phyloP scores from a whole-genome alignment of 2,329 filamentous ascomycete genomes.

The Microdochium bolleyi region DNA sequence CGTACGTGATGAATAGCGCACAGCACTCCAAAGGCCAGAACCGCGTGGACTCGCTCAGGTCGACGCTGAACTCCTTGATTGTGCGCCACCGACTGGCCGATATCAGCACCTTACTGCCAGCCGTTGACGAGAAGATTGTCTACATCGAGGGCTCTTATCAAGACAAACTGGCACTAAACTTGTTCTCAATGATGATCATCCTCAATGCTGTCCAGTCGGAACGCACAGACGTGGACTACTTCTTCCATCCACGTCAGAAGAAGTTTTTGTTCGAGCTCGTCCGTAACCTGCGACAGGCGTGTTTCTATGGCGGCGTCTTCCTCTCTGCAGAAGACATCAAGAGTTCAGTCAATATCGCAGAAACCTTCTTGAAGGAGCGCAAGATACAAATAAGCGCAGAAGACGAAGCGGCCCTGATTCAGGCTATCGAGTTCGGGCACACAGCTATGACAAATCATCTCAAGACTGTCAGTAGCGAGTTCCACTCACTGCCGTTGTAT shows the following conservation, averaged over 20 bases:
- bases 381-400: constrained; percentile 47
- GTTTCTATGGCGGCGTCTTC: constrained; percentile 78
- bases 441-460: constrained; percentile 49
- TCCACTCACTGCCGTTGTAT: constrained; percentile 73
- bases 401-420: constrained; percentile 52
- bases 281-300: constrained; percentile 71
- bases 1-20: constrained; percentile 58
- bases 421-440: constrained; percentile 60
- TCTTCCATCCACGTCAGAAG: constrained; percentile 72
- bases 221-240: constrained; percentile 74
- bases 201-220: constrained; percentile 87
- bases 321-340: constrained; percentile 56
- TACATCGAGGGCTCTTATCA: constrained; percentile 75
- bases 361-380: constrained; percentile 57
- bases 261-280: constrained; percentile 62
- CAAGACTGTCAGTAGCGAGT: constrained; percentile 59
- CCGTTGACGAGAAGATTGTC: constrained; percentile 63
- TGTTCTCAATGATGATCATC: constrained; percentile 77
- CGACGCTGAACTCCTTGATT: constrained; percentile 70
- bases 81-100: constrained; percentile 72
- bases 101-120: constrained; percentile 61
- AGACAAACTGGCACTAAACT: constrained; percentile 73
- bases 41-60: constrained; percentile 53
- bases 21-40: constrained; percentile 44
- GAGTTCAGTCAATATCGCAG: constrained; percentile 57